These are phyloP conservation scores for Leccinellum rugosiceps DNA, from an alignment of 768 basidiomycete genomes.

Conservation along the genomic window DNA sequence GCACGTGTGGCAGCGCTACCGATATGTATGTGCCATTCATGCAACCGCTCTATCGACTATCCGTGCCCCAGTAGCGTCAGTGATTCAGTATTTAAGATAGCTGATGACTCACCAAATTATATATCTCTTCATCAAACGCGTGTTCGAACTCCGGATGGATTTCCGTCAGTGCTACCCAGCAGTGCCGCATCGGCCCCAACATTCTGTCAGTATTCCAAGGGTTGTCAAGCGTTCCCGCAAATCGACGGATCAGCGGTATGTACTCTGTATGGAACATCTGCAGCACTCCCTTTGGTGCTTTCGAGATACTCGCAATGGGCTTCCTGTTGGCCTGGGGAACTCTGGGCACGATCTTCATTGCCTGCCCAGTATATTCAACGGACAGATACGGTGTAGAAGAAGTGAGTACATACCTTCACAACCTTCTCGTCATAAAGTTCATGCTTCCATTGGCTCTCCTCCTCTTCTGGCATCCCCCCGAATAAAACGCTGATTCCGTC, in stretches of 20 bases:
- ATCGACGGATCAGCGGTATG: neutral
- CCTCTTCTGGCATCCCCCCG: neutral
- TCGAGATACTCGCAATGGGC: neutral
- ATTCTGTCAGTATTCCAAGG: neutral
- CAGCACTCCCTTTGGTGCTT: neutral
- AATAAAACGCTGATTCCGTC: neutral
- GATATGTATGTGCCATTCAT: neutral
- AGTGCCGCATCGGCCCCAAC: neutral
- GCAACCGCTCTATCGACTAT: neutral
- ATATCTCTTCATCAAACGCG: neutral
- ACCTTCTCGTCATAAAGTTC: neutral
- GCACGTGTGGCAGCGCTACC: neutral
- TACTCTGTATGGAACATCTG: neutral
- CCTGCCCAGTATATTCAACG: neutral
- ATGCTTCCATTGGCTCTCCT: neutral
- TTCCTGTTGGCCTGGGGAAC: neutral
- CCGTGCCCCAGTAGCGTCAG: neutral
- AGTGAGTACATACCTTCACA: neutral
- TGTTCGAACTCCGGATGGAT: neutral
- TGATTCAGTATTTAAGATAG: neutral
- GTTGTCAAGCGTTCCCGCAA: neutral
- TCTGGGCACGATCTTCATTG: neutral
- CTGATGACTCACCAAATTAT: neutral
- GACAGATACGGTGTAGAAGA: neutral
- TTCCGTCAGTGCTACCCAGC: neutral